A percentile compares a stretch with the other conserved stretches of the same genome.
Conservation (phyloP, 1,139 yeast species). For the Debaryomycetaceae sp. region DNA sequence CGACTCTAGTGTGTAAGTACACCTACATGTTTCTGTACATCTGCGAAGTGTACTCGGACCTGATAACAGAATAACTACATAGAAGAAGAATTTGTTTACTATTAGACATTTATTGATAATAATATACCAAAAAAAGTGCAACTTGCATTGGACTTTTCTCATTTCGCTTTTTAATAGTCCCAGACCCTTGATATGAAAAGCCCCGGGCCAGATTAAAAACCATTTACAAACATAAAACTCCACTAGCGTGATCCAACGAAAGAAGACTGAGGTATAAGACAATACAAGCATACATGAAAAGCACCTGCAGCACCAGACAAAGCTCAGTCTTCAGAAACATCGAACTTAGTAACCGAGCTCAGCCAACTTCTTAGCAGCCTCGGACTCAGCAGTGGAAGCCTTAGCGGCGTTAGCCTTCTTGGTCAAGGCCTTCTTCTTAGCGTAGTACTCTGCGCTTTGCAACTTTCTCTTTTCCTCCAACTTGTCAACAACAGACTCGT, state of each 20-base stretch:
- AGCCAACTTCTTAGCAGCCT: slow-evolving; percentile 72
- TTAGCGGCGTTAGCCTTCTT: slow-evolving; percentile 88
- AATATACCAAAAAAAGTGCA: slow-evolving; percentile 3
- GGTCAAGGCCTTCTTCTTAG: slow-evolving; percentile 95
- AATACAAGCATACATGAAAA: not conserved
- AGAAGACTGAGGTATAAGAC: not conserved
- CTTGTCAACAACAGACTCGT: slow-evolving; percentile 96
- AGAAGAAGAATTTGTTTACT: not conserved
- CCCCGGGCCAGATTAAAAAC: slow-evolving; percentile 1
- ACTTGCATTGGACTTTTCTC: not conserved
- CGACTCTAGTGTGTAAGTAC: too few species aligned
- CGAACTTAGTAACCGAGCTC: slow-evolving; percentile 68
- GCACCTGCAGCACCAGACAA: not conserved
- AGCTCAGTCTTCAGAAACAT: slow-evolving; percentile 1
- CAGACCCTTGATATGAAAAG: not conserved
- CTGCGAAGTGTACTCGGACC: too few species aligned
- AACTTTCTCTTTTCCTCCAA: slow-evolving; percentile 99
- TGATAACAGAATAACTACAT: too few species aligned
- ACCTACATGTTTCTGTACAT: too few species aligned
- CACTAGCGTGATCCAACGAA: slow-evolving; percentile 2
- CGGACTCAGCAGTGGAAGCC: slow-evolving; percentile 74
- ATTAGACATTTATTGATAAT: slow-evolving; percentile 5
- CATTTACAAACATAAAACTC: slow-evolving; percentile 5
- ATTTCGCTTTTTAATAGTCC: not conserved
- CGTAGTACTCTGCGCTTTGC: slow-evolving; percentile 98